Conservation (phyloP, 805 yeast species). For the Wickerhamomyces canadensis region DNA sequence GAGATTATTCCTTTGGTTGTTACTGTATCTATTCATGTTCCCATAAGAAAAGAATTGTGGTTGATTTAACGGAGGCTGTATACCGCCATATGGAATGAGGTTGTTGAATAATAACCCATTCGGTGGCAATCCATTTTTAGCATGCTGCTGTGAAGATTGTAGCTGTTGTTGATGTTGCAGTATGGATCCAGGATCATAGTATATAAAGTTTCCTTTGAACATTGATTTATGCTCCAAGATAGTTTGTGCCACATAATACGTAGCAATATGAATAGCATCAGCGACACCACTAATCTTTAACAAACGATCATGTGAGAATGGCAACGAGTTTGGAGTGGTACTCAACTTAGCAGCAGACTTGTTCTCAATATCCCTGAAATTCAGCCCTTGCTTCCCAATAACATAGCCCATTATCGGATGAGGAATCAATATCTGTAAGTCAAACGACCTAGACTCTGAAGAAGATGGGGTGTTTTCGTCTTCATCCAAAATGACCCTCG, state of each 20-base stretch:
- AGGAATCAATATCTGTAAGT: conserved; percentile 62
- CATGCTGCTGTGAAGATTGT: background rate
- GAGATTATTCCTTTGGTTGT: background rate
- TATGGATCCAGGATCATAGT: conserved; percentile 44
- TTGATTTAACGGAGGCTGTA: background rate
- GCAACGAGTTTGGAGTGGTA: conserved; percentile 68
- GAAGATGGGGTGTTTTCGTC: conserved; percentile 60
- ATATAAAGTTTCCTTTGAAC: conserved; percentile 49
- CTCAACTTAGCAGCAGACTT: conserved; percentile 70
- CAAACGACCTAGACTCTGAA: conserved; percentile 46
- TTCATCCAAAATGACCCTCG: conserved; percentile 61
- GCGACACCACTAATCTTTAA: conserved; percentile 72
- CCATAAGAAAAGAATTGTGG: background rate
- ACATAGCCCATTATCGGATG: conserved; percentile 76
- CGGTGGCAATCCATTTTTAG: background rate
- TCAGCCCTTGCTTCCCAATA: conserved; percentile 71
- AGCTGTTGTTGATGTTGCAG: conserved; percentile 3
- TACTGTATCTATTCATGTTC: background rate
- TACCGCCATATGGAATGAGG: background rate
- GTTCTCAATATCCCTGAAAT: conserved; percentile 77
- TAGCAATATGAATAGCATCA: conserved; percentile 82
- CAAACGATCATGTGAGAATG: conserved; percentile 73
- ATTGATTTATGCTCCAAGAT: conserved; percentile 50
- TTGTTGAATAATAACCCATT: conserved; percentile 1
- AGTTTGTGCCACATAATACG: conserved; percentile 67